These are phyloP conservation scores for Blechomonas ayalai DNA, from an alignment of 208 protist species.

Conservation along the genomic window DNA sequence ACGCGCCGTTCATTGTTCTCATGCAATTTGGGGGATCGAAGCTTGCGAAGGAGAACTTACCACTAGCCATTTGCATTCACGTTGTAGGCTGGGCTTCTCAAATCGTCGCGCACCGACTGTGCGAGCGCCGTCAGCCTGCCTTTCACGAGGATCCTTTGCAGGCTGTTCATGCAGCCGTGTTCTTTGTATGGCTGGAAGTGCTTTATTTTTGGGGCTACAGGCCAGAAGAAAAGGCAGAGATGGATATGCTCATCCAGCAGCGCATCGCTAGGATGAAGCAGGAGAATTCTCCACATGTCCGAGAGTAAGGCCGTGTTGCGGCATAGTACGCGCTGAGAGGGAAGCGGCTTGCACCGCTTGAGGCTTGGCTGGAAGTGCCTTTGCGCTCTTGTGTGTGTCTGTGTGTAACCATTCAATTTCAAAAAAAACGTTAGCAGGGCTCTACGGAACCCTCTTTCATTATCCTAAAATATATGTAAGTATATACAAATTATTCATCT, in stretches of 20 bases:
- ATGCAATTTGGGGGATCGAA: slow-evolving; percentile 30
- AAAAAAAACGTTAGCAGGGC: no score
- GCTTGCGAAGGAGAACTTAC: slow-evolving; percentile 15
- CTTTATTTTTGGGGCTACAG: slow-evolving; percentile 71
- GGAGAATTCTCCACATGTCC: slow-evolving; percentile 4
- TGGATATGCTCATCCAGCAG: slow-evolving; percentile 26
- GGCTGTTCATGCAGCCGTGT: slow-evolving; percentile 46
- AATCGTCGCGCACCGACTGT: slow-evolving; percentile 55
- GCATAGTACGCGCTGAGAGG: no score
- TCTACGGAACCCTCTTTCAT: no score
- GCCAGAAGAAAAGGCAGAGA: slow-evolving; percentile 28
- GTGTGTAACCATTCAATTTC: no score
- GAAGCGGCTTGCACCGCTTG: no score
- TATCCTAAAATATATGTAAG: no score
- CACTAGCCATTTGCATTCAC: slow-evolving; percentile 25
- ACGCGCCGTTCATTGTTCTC: slow-evolving; percentile 25
- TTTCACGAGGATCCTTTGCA: slow-evolving; percentile 74
- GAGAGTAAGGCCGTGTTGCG: no score
- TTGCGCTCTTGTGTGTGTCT: no score
- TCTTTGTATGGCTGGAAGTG: slow-evolving; percentile 74
- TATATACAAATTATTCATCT: no score
- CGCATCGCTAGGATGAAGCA: slow-evolving; percentile 23
- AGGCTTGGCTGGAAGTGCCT: no score
- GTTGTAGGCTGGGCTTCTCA: slow-evolving; percentile 40
- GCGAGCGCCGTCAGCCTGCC: slow-evolving; percentile 48